Conservation (phyloP, 2,329 filamentous ascomycete species). For the Hymenoscyphus repandus region DNA sequence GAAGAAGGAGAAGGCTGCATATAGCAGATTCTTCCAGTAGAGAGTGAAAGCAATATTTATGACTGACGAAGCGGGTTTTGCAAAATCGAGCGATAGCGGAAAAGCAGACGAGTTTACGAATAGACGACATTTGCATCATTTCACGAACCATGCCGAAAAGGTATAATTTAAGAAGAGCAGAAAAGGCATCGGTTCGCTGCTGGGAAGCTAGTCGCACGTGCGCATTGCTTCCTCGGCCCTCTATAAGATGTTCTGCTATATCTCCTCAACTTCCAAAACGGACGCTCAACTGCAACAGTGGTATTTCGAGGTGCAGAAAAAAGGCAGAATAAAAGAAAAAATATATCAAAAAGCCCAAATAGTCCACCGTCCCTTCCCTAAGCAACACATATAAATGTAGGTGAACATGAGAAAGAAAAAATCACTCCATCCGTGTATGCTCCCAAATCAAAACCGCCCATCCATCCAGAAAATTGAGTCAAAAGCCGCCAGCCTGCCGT, state of each 20-base stretch:
- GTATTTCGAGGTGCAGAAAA: not conserved
- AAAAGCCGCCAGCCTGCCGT: not conserved
- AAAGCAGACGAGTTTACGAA: no score
- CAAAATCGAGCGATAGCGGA: no score
- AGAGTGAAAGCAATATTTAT: no score
- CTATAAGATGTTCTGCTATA: not conserved
- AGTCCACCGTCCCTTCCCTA: not conserved
- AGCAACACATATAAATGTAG: not conserved
- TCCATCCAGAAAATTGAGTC: not conserved
- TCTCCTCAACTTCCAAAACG: not conserved
- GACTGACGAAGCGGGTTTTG: no score
- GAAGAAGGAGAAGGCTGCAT: slow-evolving; percentile 87
- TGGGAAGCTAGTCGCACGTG: no score
- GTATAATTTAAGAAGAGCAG: no score
- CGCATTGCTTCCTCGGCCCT: not conserved
- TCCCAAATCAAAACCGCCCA: not conserved
- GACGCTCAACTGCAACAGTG: not conserved
- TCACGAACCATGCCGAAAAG: no score
- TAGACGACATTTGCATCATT: no score
- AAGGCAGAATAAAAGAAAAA: not conserved
- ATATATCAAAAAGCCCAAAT: not conserved
- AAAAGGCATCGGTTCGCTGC: no score
- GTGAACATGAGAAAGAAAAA: not conserved
- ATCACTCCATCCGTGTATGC: not conserved
- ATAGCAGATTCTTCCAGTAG: slow-evolving; percentile 76